phyloP scores from a whole-genome alignment of 2,329 filamentous ascomycete genomes.

The Fusarium subtropicale region DNA sequence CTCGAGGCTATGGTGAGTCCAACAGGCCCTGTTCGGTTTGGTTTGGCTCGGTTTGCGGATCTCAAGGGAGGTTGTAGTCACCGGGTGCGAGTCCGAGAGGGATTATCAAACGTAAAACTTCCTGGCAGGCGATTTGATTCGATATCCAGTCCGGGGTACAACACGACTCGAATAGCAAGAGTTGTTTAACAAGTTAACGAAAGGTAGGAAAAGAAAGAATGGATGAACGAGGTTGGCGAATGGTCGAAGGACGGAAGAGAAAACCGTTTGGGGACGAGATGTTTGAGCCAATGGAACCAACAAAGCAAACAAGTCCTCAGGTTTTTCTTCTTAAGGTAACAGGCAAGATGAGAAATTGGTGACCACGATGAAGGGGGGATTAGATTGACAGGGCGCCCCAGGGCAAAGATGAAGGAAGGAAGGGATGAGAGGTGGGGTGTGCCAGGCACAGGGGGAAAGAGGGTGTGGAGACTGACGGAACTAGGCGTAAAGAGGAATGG shows the following conservation, averaged over 20 bases:
- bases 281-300: conserved; percentile 32
- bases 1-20: conserved; percentile 28
- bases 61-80: conserved; percentile 40
- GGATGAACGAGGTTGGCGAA: conserved; percentile 34
- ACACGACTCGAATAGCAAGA: neutral
- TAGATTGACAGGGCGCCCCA: conserved; percentile 41
- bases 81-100: conserved; percentile 21
- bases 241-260: conserved; percentile 28
- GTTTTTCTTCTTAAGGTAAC: conserved; percentile 29
- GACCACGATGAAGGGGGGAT: conserved; percentile 47
- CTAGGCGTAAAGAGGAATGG: conserved; percentile 34
- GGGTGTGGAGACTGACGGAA: conserved; percentile 28
- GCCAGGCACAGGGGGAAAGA: conserved; percentile 26
- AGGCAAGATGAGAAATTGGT: conserved; percentile 46
- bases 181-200: conserved; percentile 20
- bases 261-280: conserved; percentile 30
- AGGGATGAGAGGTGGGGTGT: conserved; percentile 41
- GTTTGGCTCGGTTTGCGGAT: conserved; percentile 33
- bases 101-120: conserved; percentile 22
- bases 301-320: conserved; percentile 17
- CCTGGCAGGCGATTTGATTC: conserved; percentile 42
- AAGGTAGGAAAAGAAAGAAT: conserved; percentile 25
- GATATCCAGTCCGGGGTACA: conserved; percentile 38
- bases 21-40: conserved; percentile 24
- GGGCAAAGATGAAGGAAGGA: conserved; percentile 30